phyloP scores from a whole-genome alignment of 2,329 filamentous ascomycete species.

The Arthrobotrys sphaeroides region DNA sequence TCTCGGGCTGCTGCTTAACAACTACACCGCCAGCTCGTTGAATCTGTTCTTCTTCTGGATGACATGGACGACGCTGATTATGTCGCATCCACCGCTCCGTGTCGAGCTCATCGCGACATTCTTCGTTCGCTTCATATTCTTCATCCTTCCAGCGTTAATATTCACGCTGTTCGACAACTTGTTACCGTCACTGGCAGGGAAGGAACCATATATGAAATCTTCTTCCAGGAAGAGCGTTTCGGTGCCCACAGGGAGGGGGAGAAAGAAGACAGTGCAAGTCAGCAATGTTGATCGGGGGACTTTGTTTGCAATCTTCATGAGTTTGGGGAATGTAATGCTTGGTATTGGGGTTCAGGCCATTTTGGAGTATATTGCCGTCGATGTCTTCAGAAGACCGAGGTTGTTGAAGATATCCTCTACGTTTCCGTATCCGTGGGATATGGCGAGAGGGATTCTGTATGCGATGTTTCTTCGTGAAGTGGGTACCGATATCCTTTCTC shows the following conservation, averaged over 20 bases:
- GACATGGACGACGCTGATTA: conserved; percentile 84
- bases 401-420: conserved; percentile 69
- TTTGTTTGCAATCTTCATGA: conserved; percentile 66
- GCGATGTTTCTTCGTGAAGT: conserved; percentile 70
- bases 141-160: conserved; percentile 75
- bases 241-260: conserved; percentile 64
- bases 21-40: conserved; percentile 79
- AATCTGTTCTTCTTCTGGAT: conserved; percentile 90
- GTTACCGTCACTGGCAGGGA: conserved; percentile 74
- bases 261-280: conserved; percentile 57
- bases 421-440: conserved; percentile 71
- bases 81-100: conserved; percentile 77
- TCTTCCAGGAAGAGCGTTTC: conserved; percentile 64
- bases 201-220: conserved; percentile 63
- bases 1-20: conserved; percentile 72
- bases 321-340: conserved; percentile 68
- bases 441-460: conserved; percentile 67
- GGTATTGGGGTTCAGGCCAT: conserved; percentile 67
- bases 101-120: conserved; percentile 79
- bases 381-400: conserved; percentile 66
- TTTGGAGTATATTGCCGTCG: conserved; percentile 68
- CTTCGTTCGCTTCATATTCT: conserved; percentile 74
- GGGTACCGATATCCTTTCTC: conserved; percentile 56
- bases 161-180: conserved; percentile 78
- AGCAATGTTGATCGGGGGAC: conserved; percentile 52